These are phyloP conservation scores for Conoideocrella luteorostrata DNA, from an alignment of 2,329 filamentous ascomycete genomes.

Conservation along the genomic window DNA sequence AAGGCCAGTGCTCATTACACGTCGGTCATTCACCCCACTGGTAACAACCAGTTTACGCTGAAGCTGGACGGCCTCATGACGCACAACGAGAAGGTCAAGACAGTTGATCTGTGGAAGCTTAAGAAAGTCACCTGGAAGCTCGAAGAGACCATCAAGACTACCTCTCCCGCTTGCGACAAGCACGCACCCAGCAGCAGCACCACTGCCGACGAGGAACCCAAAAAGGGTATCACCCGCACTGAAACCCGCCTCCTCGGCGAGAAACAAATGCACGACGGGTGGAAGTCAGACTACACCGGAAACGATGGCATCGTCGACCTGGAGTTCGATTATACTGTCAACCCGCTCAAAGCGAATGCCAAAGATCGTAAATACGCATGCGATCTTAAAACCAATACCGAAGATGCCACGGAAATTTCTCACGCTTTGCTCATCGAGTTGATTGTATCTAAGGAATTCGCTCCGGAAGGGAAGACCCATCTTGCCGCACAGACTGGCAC, in stretches of 20 bases:
- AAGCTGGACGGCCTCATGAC: slow-evolving; percentile 80
- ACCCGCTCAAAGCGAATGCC: slow-evolving; percentile 35
- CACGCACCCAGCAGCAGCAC: slow-evolving; percentile 47
- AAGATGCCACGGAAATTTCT: slow-evolving; percentile 68
- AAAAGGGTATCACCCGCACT: slow-evolving; percentile 66
- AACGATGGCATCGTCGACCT: slow-evolving; percentile 55
- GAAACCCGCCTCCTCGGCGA: slow-evolving; percentile 73
- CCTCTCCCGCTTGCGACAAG: slow-evolving; percentile 72
- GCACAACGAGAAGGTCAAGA: slow-evolving; percentile 60
- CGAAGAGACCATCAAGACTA: slow-evolving; percentile 75
- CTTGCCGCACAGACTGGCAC: slow-evolving; percentile 81
- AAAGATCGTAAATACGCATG: slow-evolving; percentile 60
- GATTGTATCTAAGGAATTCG: slow-evolving; percentile 88
- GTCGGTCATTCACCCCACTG: slow-evolving; percentile 78
- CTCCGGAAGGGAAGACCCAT: slow-evolving; percentile 58
- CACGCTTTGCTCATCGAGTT: slow-evolving; percentile 89
- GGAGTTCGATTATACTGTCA: slow-evolving; percentile 45
- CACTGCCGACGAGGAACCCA: slow-evolving; percentile 21
- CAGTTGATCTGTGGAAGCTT: slow-evolving; percentile 75
- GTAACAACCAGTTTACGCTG: slow-evolving; percentile 72
- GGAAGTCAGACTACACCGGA: slow-evolving; percentile 66
- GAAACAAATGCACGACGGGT: slow-evolving; percentile 77
- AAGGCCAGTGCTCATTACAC: slow-evolving; percentile 78
- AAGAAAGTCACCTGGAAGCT: slow-evolving; percentile 91
- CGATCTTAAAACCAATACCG: slow-evolving; percentile 64